Evolutionary conservation across 495 filamentous ascomycete species (phyloP).

Genomic region (Astrothelium subdiscretum): DNA sequence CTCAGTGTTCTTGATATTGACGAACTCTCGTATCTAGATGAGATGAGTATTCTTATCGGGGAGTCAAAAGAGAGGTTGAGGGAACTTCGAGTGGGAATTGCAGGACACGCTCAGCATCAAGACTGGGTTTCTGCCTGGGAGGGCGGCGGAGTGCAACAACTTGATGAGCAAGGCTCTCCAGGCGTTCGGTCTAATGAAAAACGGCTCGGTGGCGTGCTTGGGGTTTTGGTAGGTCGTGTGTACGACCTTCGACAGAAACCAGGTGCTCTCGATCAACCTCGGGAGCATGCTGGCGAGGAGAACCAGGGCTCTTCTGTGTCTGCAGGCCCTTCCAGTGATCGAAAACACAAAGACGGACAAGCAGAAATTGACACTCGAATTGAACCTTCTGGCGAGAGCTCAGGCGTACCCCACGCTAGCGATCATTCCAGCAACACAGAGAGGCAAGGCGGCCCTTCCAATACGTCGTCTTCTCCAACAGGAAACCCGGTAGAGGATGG

Average conservation of each 20-base stretch:
- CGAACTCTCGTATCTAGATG: conserved; percentile 75
- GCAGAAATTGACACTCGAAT: neutral
- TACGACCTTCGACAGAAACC: conserved; percentile 44
- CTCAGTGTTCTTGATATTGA: conserved; percentile 83
- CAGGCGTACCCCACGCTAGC: neutral
- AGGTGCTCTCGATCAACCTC: neutral
- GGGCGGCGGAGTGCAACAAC: conserved; percentile 42
- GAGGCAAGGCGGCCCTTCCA: neutral
- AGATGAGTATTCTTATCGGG: conserved; percentile 73
- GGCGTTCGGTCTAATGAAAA: conserved; percentile 25
- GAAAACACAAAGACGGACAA: neutral
- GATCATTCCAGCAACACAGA: neutral
- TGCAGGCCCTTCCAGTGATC: neutral
- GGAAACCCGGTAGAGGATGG: neutral
- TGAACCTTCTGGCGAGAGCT: neutral
- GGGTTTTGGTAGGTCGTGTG: conserved; percentile 55
- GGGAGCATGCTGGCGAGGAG: neutral
- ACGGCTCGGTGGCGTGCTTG: conserved; percentile 58
- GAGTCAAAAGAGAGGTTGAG: conserved; percentile 54
- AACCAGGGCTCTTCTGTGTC: neutral
- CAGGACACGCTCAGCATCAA: conserved; percentile 41
- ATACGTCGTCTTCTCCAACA: neutral
- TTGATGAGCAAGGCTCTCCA: conserved; percentile 31
- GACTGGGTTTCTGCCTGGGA: conserved; percentile 55
- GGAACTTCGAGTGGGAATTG: conserved; percentile 73